phyloP scores from a whole-genome alignment of 1,284 basidiomycete species.

The Sphagnurus paluster region DNA sequence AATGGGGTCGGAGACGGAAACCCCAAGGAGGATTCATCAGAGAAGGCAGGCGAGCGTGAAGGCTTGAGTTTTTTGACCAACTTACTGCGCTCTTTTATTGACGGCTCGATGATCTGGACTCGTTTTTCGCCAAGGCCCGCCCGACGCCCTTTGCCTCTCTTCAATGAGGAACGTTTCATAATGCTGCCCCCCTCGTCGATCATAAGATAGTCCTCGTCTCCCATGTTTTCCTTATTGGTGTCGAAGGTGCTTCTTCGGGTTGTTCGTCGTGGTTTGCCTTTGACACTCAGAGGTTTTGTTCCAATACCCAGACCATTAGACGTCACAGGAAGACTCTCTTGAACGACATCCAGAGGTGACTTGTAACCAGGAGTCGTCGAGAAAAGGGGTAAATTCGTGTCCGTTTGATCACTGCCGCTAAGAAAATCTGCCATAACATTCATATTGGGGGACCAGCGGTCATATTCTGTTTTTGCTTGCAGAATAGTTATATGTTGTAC shows the following conservation, averaged over 20 bases:
- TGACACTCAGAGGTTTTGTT: constrained; percentile 31
- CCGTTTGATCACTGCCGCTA: background rate
- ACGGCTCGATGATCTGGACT: constrained; percentile 56
- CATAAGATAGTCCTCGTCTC: constrained; percentile 16
- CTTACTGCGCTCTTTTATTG: constrained; percentile 32
- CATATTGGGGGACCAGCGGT: constrained; percentile 23
- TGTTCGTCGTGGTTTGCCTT: constrained; percentile 28
- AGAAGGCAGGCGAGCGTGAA: constrained; percentile 42
- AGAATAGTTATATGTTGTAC: constrained; percentile 78
- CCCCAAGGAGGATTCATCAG: constrained; percentile 43
- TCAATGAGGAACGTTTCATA: constrained; percentile 45
- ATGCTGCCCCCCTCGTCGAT: constrained; percentile 20
- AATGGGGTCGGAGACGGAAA: constrained; percentile 34
- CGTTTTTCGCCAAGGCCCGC: constrained; percentile 22
- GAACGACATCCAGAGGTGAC: background rate
- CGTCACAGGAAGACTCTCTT: constrained; percentile 1
- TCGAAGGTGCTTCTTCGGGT: constrained; percentile 19
- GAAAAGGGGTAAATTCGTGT: constrained; percentile 6
- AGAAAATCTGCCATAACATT: constrained; percentile 1
- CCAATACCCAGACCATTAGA: constrained; percentile 2
- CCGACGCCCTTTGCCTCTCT: constrained; percentile 29
- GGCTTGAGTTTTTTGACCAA: constrained; percentile 41
- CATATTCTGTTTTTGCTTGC: constrained; percentile 41
- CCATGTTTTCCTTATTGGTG: constrained; percentile 36
- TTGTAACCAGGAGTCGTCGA: constrained; percentile 10